Evolutionary conservation across 192 early-diverging fungal genomes (phyloP).

Genomic region (Spizellomyces punctatus): DNA sequence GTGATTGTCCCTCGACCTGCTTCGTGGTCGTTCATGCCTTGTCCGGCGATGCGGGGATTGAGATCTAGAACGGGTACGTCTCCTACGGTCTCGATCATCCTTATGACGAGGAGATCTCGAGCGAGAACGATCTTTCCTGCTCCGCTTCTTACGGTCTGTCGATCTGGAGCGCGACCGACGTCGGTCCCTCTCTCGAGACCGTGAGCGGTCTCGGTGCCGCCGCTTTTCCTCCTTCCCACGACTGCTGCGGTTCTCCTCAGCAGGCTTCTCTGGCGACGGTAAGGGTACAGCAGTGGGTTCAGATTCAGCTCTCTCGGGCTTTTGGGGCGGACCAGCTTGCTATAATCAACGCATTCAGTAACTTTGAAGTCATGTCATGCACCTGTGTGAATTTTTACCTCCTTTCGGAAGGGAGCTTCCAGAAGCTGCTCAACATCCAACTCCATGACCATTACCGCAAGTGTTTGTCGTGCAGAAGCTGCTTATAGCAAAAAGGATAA

Average conservation of each 20-base stretch:
- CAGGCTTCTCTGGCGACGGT: neutral
- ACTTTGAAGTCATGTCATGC: no score
- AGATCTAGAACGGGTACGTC: constrained; percentile 30
- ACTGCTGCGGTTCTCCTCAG: neutral
- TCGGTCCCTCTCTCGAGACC: neutral
- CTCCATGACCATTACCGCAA: constrained; percentile 31
- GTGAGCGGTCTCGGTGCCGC: constrained; percentile 17
- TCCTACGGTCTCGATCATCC: constrained; percentile 26
- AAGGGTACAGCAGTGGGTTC: no score
- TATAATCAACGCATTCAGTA: no score
- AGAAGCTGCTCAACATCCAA: constrained; percentile 51
- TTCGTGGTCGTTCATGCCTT: constrained; percentile 27
- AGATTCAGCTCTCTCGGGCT: no score
- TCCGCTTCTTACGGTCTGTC: constrained; percentile 9
- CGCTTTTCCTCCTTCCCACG: constrained; percentile 20
- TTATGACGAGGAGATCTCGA: constrained; percentile 9
- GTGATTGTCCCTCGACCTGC: constrained; percentile 13
- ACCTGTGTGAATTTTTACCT: constrained; percentile 19
- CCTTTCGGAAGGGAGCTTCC: constrained; percentile 49
- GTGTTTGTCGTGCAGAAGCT: no score
- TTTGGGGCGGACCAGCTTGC: no score
- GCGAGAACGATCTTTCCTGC: constrained; percentile 13
- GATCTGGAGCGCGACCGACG: constrained; percentile 28
- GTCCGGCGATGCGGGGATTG: constrained; percentile 26
- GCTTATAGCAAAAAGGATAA: no score